phyloP scores from a whole-genome alignment of 2,329 filamentous ascomycete species.

The Trichoderma afroharzianum region DNA sequence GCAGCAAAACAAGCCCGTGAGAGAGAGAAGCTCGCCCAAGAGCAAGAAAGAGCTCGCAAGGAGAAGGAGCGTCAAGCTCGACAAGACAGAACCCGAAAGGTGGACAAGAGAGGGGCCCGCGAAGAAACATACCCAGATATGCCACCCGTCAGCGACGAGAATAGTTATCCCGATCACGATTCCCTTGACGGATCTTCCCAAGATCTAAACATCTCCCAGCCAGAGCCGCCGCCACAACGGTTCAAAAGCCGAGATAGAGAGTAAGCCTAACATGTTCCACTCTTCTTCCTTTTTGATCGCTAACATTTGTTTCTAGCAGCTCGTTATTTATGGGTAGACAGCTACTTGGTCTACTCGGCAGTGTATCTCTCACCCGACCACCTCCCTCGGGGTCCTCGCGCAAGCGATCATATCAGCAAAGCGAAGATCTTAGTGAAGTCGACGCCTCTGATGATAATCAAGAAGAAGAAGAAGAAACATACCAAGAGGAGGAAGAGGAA shows the following conservation, averaged over 20 bases:
- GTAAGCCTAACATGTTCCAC: neutral
- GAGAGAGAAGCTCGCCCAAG: neutral
- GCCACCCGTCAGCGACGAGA: neutral
- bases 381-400: neutral
- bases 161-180: neutral
- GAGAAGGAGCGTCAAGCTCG: neutral
- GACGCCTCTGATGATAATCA: neutral
- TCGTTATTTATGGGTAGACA: neutral
- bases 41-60: neutral
- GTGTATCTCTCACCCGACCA: neutral
- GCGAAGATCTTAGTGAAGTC: neutral
- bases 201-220: neutral
- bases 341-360: neutral
- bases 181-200: neutral
- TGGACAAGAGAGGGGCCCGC: neutral
- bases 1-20: neutral
- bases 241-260: neutral
- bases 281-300: neutral
- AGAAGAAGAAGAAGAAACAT: neutral
- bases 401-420: neutral
- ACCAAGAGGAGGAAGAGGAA: neutral
- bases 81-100: neutral
- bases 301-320: neutral
- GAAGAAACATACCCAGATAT: neutral
- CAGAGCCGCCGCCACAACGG: neutral